Base-by-base conservation (phyloP, 805 yeast genomes). In the Ogataea degrootiae region DNA sequence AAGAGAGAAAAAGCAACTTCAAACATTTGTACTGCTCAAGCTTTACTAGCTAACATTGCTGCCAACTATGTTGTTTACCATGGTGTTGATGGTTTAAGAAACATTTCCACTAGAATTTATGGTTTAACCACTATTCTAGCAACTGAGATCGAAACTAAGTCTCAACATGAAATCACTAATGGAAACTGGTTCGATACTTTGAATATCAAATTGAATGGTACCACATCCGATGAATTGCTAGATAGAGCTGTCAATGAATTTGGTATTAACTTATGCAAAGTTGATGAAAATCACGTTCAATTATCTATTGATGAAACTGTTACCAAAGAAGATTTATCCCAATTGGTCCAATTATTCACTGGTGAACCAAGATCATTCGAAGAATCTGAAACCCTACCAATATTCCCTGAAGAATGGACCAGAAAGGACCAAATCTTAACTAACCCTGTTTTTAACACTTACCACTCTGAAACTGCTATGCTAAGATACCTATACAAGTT, bases 21-120 rank as follows among this genome's bases (percentile, higher is more conserved):
- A 31, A 94, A 94, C 66, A 94, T 94, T 49, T 94, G 99, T 72
- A 94, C 99, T 17, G 97, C 99, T 8, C 99, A 94, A 73, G 97
- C 97, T 22, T 74, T 94, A 47, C 73, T 94, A 53, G 99, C 99
- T 17, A 94, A 94, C 66, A 89, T 94, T 72, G 83, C 97, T 21
- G 90, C 97, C 23, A 89, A 86, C 79, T 94, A 92, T 65, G 97
- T 91, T 5, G 96, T 94, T 31, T 94, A 91, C 70, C 99, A 94
- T 62, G 99, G 99, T 36, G 91, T 96, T 14, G 74, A 82, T 56
- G 97, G 97, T 12, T 74, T 94, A 59, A 77, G 73, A 59, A 74
- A 79, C 45, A 94, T 94, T 55, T 92, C 98, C 5, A 63, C 70
- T 41, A 78, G 96, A 60, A 82, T 90, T 19, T 79, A 83, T 65